These are phyloP conservation scores for Chloromonas sp. DNA, from an alignment of 163 green algal species.

Conservation along the genomic window DNA sequence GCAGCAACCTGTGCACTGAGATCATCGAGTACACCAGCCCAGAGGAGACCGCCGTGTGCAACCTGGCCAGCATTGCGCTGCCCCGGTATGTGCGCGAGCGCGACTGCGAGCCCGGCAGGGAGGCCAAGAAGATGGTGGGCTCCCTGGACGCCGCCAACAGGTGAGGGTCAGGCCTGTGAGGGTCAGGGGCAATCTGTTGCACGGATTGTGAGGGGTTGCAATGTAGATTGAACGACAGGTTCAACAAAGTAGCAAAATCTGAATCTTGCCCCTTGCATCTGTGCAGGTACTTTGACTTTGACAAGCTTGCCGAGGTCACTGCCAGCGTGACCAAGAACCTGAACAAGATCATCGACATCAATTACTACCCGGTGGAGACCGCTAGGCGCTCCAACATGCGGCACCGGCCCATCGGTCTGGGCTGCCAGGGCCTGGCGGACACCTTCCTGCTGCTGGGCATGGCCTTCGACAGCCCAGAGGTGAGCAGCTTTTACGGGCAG, in stretches of 20 bases:
- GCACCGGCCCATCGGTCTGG: conserved; percentile 96
- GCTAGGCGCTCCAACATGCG: conserved; percentile 80
- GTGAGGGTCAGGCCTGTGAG: conserved; percentile 10
- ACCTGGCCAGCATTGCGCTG: conserved; percentile 96
- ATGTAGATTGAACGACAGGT: too few species aligned
- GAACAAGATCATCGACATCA: conserved; percentile 99
- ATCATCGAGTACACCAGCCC: conserved; percentile 95
- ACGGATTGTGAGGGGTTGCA: not conserved
- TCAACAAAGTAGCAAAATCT: too few species aligned
- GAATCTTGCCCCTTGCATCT: not conserved
- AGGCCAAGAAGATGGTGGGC: conserved; percentile 67
- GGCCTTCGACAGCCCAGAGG: conserved; percentile 88
- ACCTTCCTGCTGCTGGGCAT: conserved; percentile 97
- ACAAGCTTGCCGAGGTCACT: conserved; percentile 84
- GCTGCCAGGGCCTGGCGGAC: conserved; percentile 95
- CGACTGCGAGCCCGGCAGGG: conserved; percentile 38
- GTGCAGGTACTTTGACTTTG: conserved; percentile 89
- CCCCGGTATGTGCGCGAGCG: conserved; percentile 66
- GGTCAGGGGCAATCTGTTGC: not conserved
- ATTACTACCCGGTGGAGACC: conserved; percentile 95
- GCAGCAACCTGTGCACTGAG: conserved; percentile 98
- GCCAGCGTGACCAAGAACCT: conserved; percentile 83
- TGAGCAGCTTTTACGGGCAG: not conserved
- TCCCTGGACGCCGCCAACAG: conserved; percentile 58
- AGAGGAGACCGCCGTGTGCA: conserved; percentile 98